Evolutionary conservation across 2,329 filamentous ascomycete genomes (phyloP), one percentile per base, ranked within the genome.

Genomic region (Diaporthe sp.): DNA sequence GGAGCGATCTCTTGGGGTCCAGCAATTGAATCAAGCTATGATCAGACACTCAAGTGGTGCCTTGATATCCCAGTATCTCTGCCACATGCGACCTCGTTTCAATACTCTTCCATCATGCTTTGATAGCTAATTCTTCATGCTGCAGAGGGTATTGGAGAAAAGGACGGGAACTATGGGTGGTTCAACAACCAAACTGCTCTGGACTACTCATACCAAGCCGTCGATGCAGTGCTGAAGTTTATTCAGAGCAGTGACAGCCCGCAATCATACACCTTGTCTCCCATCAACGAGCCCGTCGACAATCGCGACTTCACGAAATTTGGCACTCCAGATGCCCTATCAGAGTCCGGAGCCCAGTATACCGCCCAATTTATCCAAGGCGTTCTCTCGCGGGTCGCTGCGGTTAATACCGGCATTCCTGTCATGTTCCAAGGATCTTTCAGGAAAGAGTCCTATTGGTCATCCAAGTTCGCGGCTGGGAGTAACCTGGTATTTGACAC

Each of bases 391-490:
- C 37, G 34, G 57, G 57, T 25, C 13, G 57, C 57, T 25, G 57
- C 34, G 7, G 57, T 60, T 0, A 60, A 60, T 42, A 0, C 34
- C 3, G 57, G 34, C 4, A 60, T 60, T 60, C 57, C 57, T 25
- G 34, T 60, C 10, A 60, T 60, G 57, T 60, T 42, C 34, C 57
- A 42, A 25, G 57, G 57, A 2, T 60, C 57, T 3, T 60, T 60
- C 57, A 60, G 57, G 34, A 60, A 60, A 34, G 57, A 60, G 22
- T 60, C 57, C 22, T 60, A 60, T 12, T 60, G 57, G 57, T 60
- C 57, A 13, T 10, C 57, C 34, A 60, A 60, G 57, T 60, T 60
- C 57, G 8, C 34, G 22, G 34, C 57, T 39, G 57, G 22, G 12
- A 60, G 57, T 22, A 60, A 60, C 22, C 57, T 60, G 4, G 57